These are phyloP conservation scores for Pseudogymnoascus sp. DNA, from an alignment of 2,329 filamentous ascomycete genomes.

Conservation along the genomic window DNA sequence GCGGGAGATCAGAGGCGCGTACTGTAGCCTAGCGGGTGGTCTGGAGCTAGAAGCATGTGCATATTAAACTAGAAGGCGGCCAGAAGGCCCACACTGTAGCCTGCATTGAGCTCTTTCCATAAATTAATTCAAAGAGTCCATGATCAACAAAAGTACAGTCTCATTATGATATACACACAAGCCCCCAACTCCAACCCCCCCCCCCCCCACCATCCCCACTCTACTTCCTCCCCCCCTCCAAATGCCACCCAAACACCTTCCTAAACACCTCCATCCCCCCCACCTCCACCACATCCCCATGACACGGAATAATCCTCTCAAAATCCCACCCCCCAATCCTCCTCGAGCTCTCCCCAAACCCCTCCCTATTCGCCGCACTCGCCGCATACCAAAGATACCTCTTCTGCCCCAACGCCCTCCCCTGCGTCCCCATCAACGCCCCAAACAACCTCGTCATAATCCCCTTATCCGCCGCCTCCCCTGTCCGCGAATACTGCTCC, in stretches of 20 bases:
- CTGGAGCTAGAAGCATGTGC: not conserved
- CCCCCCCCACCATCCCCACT: not conserved
- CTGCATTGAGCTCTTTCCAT: not conserved
- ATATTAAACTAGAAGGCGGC: not conserved
- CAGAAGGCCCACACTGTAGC: not conserved
- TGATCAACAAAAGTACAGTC: not conserved
- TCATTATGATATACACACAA: not conserved
- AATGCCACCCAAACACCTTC: conserved; percentile 77
- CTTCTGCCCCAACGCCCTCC: conserved; percentile 63
- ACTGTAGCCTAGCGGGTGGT: not conserved
- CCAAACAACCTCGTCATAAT: conserved; percentile 49
- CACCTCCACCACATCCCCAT: conserved; percentile 78
- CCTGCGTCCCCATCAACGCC: conserved; percentile 50
- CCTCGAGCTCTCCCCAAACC: conserved; percentile 60
- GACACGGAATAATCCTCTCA: conserved; percentile 76
- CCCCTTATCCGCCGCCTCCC: conserved; percentile 45
- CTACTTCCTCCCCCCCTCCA: conserved; percentile 36
- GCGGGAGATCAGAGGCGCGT: not conserved
- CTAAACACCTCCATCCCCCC: conserved; percentile 65
- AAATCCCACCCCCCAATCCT: conserved; percentile 77
- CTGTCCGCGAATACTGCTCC: conserved; percentile 68
- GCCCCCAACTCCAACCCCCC: not conserved
- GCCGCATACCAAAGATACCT: conserved; percentile 73
- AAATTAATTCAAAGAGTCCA: not conserved
- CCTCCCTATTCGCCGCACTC: conserved; percentile 49